Conservation (phyloP, 495 filamentous ascomycete genomes). For the Geoglossum glabrum region DNA sequence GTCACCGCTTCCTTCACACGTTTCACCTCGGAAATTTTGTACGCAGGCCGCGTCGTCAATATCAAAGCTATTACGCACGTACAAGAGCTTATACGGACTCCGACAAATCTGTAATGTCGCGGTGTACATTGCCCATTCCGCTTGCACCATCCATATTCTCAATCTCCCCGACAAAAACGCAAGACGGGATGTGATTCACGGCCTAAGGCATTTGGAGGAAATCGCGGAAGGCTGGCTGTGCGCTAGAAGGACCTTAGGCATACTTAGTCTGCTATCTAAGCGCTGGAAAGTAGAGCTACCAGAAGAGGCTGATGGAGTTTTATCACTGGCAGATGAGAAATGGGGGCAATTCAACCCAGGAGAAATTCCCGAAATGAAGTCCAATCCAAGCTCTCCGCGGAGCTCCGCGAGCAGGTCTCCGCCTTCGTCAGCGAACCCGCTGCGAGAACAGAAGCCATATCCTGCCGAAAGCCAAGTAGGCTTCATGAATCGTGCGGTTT, state of each 20-base stretch:
- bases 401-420: neutral
- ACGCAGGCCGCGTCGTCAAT: slow-evolving; percentile 73
- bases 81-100: slow-evolving; percentile 78
- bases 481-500: neutral
- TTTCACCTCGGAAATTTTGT: slow-evolving; percentile 79
- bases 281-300: slow-evolving; percentile 20
- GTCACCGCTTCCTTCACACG: slow-evolving; percentile 68
- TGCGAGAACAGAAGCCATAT: neutral
- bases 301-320: slow-evolving; percentile 24
- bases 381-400: neutral
- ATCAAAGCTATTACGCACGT: slow-evolving; percentile 78
- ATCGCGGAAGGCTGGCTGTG: slow-evolving; percentile 91
- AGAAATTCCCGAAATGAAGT: neutral
- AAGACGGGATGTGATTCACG: slow-evolving; percentile 69
- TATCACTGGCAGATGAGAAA: slow-evolving; percentile 15
- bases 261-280: slow-evolving; percentile 63
- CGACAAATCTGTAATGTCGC: slow-evolving; percentile 88
- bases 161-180: slow-evolving; percentile 83
- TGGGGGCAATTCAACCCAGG: neutral
- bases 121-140: slow-evolving; percentile 85
- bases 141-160: slow-evolving; percentile 84
- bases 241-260: slow-evolving; percentile 64
- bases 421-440: neutral
- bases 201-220: slow-evolving; percentile 83
- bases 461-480: neutral